A percentile compares a stretch with the other conserved stretches of the same genome.
phyloP scores from a whole-genome alignment of 1,284 basidiomycete genomes.

The Cerrena zonata region DNA sequence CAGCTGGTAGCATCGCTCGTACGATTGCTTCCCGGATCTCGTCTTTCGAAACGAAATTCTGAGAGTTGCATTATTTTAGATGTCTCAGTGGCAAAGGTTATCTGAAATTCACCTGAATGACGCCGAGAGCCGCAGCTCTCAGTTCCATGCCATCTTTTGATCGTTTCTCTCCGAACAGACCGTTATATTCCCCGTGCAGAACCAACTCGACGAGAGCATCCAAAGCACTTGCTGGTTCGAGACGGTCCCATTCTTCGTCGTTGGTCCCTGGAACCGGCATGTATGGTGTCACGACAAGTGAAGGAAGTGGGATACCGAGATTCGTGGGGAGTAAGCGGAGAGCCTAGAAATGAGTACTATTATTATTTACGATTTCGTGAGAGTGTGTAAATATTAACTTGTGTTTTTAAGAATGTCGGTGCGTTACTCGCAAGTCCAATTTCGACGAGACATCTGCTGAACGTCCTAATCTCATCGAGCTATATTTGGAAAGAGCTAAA shows the following conservation, averaged over 20 bases:
- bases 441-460: slow-evolving; percentile 82
- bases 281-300: slow-evolving; percentile 66
- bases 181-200: slow-evolving; percentile 76
- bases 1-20: slow-evolving; percentile 58
- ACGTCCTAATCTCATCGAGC: slow-evolving; percentile 58
- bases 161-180: slow-evolving; percentile 49
- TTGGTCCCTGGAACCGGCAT: slow-evolving; percentile 78
- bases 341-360: no score
- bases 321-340: slow-evolving; percentile 61
- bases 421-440: slow-evolving; percentile 88
- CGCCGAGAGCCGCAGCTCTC: slow-evolving; percentile 55
- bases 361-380: background rate
- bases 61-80: background rate
- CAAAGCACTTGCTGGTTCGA: slow-evolving; percentile 71
- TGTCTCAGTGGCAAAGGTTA: background rate
- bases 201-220: slow-evolving; percentile 68
- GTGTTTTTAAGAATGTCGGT: slow-evolving; percentile 80
- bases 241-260: slow-evolving; percentile 81
- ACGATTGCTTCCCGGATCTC: slow-evolving; percentile 62
- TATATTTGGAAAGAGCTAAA: slow-evolving; percentile 19
- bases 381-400: slow-evolving; percentile 39
- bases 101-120: slow-evolving; percentile 57
- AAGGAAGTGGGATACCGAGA: slow-evolving; percentile 55
- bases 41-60: slow-evolving; percentile 69
- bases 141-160: slow-evolving; percentile 59